These are phyloP conservation scores for Gautieria morchelliformis DNA, from an alignment of 768 basidiomycete species.

Conservation along the genomic window DNA sequence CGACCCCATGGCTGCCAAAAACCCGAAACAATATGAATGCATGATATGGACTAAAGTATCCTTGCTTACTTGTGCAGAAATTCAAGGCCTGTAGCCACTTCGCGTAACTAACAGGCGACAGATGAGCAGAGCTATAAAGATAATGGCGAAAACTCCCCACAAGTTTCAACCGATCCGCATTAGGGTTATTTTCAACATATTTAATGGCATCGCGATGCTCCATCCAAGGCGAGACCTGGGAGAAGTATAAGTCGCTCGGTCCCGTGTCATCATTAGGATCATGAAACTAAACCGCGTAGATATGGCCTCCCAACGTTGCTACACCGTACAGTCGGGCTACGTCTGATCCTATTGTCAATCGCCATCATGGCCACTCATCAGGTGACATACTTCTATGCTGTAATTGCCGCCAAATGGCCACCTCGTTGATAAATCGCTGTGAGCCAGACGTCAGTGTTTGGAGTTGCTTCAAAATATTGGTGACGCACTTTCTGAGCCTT, in stretches of 20 bases:
- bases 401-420: conserved; percentile 33
- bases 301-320: conserved; percentile 22
- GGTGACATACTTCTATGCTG: conserved; percentile 18
- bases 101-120: conserved; percentile 15
- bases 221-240: conserved; percentile 39
- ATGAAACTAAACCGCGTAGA: conserved; percentile 24
- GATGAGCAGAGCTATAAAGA: background rate
- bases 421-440: conserved; percentile 35
- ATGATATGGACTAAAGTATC: background rate
- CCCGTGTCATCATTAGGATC: background rate
- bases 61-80: conserved; percentile 2
- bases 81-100: conserved; percentile 28
- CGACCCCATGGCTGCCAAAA: conserved; percentile 11
- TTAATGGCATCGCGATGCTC: conserved; percentile 29
- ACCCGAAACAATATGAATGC: background rate
- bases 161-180: conserved; percentile 28
- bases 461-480: background rate
- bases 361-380: background rate
- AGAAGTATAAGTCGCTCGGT: background rate
- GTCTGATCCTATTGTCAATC: conserved; percentile 16
- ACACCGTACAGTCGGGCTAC: conserved; percentile 30
- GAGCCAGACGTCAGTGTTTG: background rate
- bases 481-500: conserved; percentile 26
- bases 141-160: background rate
- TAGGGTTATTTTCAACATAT: conserved; percentile 24